Evolutionary conservation across 1,284 basidiomycete genomes (phyloP).

Genomic region (Tilletia walkeri): DNA sequence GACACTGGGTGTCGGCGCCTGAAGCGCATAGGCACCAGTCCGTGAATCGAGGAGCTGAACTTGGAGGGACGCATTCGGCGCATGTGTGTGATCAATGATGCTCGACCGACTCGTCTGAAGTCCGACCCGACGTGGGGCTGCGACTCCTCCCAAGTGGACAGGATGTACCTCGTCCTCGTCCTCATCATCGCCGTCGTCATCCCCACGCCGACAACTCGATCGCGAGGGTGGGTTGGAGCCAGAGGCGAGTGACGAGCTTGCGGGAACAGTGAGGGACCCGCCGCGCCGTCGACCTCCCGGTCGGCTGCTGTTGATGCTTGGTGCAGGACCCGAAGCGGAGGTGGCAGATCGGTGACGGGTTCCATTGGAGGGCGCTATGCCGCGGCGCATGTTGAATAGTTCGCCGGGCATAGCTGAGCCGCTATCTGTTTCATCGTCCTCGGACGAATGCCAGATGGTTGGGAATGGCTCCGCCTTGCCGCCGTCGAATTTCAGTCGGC

Average conservation of each 20-base stretch:
- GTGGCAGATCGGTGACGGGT: neutral
- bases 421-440: neutral
- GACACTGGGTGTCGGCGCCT: neutral
- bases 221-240: neutral
- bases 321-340: neutral
- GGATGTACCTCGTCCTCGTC: neutral
- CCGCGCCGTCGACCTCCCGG: neutral
- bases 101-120: constrained; percentile 2
- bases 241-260: neutral
- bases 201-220: neutral
- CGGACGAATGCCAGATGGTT: neutral
- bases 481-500: neutral
- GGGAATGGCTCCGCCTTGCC: neutral
- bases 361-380: neutral
- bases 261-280: neutral
- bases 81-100: neutral
- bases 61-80: neutral
- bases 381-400: neutral
- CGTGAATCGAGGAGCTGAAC: neutral
- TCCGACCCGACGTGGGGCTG: neutral
- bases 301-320: neutral
- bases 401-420: neutral
- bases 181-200: neutral
- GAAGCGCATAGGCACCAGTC: neutral
- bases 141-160: neutral